A percentile compares a stretch with the other conserved stretches of the same genome.
Evolutionary conservation across 228 moss, liverwort and hornwort species (phyloP).

Genomic region (Sphagnum fallax): DNA sequence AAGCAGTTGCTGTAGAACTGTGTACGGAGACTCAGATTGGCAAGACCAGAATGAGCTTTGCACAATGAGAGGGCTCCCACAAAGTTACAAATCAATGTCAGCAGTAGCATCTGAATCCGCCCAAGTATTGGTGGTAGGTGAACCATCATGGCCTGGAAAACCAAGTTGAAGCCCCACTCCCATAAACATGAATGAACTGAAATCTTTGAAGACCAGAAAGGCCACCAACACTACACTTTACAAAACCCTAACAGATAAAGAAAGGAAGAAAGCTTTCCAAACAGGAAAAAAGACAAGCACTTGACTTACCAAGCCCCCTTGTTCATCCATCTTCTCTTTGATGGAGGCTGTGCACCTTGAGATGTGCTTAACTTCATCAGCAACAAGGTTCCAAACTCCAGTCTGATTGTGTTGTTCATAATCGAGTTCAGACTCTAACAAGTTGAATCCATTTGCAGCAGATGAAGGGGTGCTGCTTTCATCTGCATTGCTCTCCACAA

Average conservation of each 20-base stretch:
- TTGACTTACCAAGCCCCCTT: constrained; percentile 35
- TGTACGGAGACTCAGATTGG: constrained; percentile 33
- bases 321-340: constrained; percentile 49
- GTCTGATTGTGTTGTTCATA: constrained; percentile 35
- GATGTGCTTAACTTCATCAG: constrained; percentile 72
- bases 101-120: constrained; percentile 55
- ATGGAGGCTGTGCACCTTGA: constrained; percentile 59
- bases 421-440: constrained; percentile 55
- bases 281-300: not conserved
- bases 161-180: too few species aligned
- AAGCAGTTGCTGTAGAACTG: constrained; percentile 59
- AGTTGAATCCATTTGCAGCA: constrained; percentile 23
- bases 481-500: constrained; percentile 40
- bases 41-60: constrained; percentile 28
- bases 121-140: constrained; percentile 48
- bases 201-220: too few species aligned
- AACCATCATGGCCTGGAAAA: constrained; percentile 1
- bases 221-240: too few species aligned
- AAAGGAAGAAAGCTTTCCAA: not conserved
- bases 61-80: constrained; percentile 42
- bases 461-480: constrained; percentile 17
- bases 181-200: too few species aligned
- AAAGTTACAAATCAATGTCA: constrained; percentile 77
- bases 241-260: not conserved
- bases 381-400: constrained; percentile 53